phyloP scores from a whole-genome alignment of 164 flowering plant species.

The Pachysandra terminalis region DNA sequence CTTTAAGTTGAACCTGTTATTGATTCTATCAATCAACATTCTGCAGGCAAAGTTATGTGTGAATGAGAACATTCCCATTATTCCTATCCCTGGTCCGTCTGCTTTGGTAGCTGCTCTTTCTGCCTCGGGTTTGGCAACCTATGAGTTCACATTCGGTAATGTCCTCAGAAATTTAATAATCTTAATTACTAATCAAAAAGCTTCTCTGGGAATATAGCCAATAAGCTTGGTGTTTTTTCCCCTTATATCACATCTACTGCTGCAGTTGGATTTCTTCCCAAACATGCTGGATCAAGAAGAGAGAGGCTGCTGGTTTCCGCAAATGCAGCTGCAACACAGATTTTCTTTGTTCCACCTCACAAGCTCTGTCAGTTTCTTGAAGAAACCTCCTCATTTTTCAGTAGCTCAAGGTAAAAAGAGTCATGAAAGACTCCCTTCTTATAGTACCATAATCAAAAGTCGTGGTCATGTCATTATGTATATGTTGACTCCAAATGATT shows the following conservation, averaged over 20 bases:
- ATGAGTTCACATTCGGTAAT: conserved; percentile 89
- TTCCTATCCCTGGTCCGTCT: conserved; percentile 93
- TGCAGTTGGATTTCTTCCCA: conserved; percentile 94
- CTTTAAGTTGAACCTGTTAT: too few species aligned
- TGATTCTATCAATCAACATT: too few species aligned
- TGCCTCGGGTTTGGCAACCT: conserved; percentile 79
- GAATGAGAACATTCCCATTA: conserved; percentile 62
- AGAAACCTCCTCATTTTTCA: conserved; percentile 56
- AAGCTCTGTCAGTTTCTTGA: conserved; percentile 78
- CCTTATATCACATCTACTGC: conserved; percentile 5
- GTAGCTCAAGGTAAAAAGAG: conserved; percentile 50
- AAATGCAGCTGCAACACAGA: conserved; percentile 66
- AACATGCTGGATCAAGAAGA: conserved; percentile 64
- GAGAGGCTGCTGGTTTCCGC: conserved; percentile 70
- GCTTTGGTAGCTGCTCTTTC: conserved; percentile 86
- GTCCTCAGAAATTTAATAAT: conserved; percentile 8
- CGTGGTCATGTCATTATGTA: background rate
- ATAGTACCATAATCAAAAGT: background rate
- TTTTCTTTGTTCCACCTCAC: conserved; percentile 97
- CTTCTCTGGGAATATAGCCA: background rate
- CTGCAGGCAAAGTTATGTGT: conserved; percentile 81
- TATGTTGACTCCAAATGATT: background rate
- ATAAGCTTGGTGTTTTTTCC: conserved; percentile 3
- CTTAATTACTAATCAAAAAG: background rate
- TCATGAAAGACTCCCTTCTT: background rate